Conservation (phyloP, 257 asterid genomes). For the Nicotiana tabacum region DNA sequence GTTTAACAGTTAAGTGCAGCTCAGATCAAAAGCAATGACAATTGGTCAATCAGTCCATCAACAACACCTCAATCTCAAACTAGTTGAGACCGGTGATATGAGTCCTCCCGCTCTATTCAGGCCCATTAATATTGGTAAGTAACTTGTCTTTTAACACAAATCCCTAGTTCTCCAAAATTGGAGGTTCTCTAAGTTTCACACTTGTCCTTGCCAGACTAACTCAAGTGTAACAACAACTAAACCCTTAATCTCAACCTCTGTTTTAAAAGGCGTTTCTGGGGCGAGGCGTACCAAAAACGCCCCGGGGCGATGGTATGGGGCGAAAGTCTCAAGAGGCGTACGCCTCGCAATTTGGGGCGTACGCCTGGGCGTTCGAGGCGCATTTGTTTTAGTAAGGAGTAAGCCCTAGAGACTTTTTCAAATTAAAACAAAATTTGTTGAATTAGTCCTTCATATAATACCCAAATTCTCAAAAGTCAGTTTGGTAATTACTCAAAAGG, state of each 20-base stretch:
- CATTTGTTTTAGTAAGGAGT: too few species aligned
- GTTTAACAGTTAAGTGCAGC: not conserved
- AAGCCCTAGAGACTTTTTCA: too few species aligned
- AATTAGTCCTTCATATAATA: too few species aligned
- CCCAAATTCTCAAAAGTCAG: too few species aligned
- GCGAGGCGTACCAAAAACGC: too few species aligned
- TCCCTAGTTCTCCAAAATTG: not conserved
- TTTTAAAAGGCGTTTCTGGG: too few species aligned
- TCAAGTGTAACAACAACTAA: not conserved
- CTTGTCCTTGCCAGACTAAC: not conserved
- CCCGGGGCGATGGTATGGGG: too few species aligned
- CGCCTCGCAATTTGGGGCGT: too few species aligned
- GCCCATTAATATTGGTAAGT: not conserved
- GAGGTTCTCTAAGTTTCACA: not conserved
- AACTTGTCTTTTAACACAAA: not conserved
- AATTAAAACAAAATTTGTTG: too few species aligned
- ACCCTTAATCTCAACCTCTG: not conserved
- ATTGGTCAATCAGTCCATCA: conserved; percentile 3
- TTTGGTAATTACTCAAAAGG: too few species aligned
- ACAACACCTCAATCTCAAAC: not conserved
- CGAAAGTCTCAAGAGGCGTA: too few species aligned
- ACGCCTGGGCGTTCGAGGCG: too few species aligned
- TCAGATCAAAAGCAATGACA: not conserved
- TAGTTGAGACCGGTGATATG: not conserved
- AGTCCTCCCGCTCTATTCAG: not conserved